These are phyloP conservation scores for Scleroderma citrinum DNA, from an alignment of 768 basidiomycete genomes.

Conservation along the genomic window DNA sequence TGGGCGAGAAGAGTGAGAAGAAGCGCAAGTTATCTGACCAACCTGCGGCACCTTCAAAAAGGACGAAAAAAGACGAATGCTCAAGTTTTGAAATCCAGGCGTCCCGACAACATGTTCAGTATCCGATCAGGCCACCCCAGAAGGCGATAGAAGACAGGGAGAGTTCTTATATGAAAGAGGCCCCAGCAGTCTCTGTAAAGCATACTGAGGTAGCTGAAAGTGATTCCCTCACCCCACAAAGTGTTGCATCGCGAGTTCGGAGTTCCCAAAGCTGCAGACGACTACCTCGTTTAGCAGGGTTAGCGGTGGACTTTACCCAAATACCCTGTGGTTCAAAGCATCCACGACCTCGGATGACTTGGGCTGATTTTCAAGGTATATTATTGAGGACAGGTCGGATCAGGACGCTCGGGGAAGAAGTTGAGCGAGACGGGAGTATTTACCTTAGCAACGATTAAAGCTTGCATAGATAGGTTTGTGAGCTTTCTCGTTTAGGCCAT, in stretches of 20 bases:
- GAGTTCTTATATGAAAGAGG: neutral
- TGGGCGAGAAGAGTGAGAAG: neutral
- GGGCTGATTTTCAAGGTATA: conserved; percentile 3
- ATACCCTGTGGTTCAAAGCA: conserved; percentile 5
- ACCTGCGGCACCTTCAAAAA: conserved; percentile 11
- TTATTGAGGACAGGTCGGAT: conserved; percentile 26
- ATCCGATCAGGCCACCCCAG: neutral
- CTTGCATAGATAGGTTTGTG: no score
- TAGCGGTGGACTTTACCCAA: conserved; percentile 12
- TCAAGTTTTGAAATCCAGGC: neutral
- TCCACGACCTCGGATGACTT: conserved; percentile 7
- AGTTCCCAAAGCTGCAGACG: neutral
- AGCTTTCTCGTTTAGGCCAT: no score
- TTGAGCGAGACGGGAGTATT: conserved; percentile 17
- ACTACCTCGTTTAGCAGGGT: conserved; percentile 14
- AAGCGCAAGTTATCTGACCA: conserved; percentile 13
- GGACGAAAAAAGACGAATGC: conserved; percentile 1
- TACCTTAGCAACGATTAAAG: conserved; percentile 12
- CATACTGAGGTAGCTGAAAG: neutral
- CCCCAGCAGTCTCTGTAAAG: neutral
- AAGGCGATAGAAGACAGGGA: neutral
- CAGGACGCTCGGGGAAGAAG: conserved; percentile 12
- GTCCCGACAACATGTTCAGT: neutral
- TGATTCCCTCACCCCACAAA: neutral
- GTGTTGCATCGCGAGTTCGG: neutral